These are phyloP conservation scores for Apophysomyces sp. DNA, from an alignment of 371 early-diverging fungal genomes.

Conservation along the genomic window DNA sequence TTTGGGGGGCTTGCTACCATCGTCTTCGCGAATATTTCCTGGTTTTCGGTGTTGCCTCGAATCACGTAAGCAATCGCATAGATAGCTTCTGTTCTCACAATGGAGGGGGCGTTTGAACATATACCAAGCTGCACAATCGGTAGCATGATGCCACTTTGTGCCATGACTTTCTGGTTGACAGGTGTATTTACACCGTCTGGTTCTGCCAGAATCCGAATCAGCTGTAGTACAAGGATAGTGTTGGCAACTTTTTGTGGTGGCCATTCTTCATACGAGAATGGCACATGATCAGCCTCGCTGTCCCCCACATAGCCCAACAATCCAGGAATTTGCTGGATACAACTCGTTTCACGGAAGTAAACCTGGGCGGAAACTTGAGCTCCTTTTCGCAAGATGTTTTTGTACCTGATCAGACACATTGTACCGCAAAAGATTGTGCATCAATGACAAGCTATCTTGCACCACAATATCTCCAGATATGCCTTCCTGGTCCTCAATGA, in stretches of 20 bases:
- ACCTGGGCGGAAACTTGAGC: conserved; percentile 45
- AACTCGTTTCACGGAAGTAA: conserved; percentile 93
- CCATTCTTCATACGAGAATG: conserved; percentile 57
- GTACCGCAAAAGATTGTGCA: conserved; percentile 87
- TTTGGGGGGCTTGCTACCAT: conserved; percentile 47
- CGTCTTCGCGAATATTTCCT: conserved; percentile 64
- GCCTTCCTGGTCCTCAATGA: conserved; percentile 91
- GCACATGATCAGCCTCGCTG: conserved; percentile 56
- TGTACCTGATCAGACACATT: conserved; percentile 94
- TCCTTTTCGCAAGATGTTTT: neutral
- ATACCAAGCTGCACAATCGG: conserved; percentile 66
- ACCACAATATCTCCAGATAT: conserved; percentile 94
- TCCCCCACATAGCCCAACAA: conserved; percentile 66
- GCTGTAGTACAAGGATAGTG: conserved; percentile 76
- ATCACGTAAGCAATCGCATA: conserved; percentile 84
- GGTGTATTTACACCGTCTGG: conserved; percentile 85
- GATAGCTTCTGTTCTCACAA: conserved; percentile 71
- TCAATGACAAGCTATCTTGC: conserved; percentile 92
- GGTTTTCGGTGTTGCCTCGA: conserved; percentile 71
- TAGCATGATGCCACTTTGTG: conserved; percentile 70
- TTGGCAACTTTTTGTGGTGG: conserved; percentile 82
- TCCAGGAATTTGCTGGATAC: conserved; percentile 82
- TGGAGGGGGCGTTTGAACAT: conserved; percentile 58
- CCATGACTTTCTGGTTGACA: conserved; percentile 87
- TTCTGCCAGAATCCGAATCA: conserved; percentile 86